Evolutionary conservation across 2,329 filamentous ascomycete genomes (phyloP), one percentile per base, ranked within the genome.

Genomic region (Scedosporium dehoogii): DNA sequence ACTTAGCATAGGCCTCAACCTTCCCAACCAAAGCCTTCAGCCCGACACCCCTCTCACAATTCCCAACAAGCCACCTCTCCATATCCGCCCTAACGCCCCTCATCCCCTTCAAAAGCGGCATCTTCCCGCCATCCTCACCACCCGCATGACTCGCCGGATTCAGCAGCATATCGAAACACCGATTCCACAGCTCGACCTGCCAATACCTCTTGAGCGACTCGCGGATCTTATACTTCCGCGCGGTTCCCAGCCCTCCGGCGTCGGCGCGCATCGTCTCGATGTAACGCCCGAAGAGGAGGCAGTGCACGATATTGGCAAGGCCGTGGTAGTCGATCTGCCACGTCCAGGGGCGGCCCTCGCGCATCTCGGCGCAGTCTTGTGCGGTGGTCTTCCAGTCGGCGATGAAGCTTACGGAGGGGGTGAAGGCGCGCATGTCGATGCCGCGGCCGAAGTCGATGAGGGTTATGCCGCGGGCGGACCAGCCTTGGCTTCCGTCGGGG

Each of bases 251-350:
- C 1, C 80, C 81, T 9, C 63, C 62, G 6, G 71, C 89, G 68
- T 82, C 78, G 68, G 76, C 80, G 42, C 82, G 80, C 60, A 82
- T 76, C 0, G 91, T 96, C 71, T 96, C 91, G 69, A 99, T 94
- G 75, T 97, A 97, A 70, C 90, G 92, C 9, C 94, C 93, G 71
- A 97, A 99, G 3, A 99, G 83, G 68, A 99, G 83, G 53, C 86
- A 88, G 75, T 99, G 92, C 4, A 97, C 80, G 25, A 91, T 90
- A 4, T 91, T 92, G 0, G 94, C 94, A 0, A 97, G 81, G 12
- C 94, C 94, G 73, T 96, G 91, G 69, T 97, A 96, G 77, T 99
- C 94, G 67, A 97, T 91, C 73, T 99, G 94, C 79, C 92, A 97
- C 1, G 93, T 97, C 94, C 94, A 99, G 0, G 92, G 92, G 1